These are phyloP conservation scores for Tirmania nivea DNA, from an alignment of 495 filamentous ascomycete genomes.

Conservation along the genomic window DNA sequence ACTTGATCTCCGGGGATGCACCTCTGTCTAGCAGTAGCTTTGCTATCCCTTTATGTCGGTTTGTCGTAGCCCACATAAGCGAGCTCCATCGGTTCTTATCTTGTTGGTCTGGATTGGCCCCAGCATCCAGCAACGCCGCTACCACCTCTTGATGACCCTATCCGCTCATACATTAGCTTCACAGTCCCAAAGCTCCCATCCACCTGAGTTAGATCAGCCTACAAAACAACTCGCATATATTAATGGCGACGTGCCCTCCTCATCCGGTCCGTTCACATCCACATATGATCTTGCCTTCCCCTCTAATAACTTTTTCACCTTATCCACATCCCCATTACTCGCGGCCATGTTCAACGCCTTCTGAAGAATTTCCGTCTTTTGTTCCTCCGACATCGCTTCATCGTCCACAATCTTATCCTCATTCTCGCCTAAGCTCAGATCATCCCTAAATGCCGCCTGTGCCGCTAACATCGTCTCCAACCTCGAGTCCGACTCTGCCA, in stretches of 20 bases:
- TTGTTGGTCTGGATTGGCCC: constrained; percentile 81
- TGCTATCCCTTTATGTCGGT: constrained; percentile 83
- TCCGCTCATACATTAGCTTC: not conserved
- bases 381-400: constrained; percentile 45
- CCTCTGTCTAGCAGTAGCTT: constrained; percentile 81
- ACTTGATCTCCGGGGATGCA: constrained; percentile 86
- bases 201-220: constrained; percentile 21
- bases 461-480: constrained; percentile 92
- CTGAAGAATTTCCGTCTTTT: constrained; percentile 66
- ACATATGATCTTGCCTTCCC: constrained; percentile 57
- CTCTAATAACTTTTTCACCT: constrained; percentile 51
- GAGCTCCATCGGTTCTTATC: constrained; percentile 94
- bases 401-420: constrained; percentile 58
- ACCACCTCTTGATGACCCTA: constrained; percentile 87
- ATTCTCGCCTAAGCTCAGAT: constrained; percentile 43
- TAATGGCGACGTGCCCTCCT: constrained; percentile 82
- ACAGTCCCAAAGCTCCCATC: not conserved
- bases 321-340: constrained; percentile 80
- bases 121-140: constrained; percentile 56
- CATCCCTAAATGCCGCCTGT: constrained; percentile 52
- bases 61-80: constrained; percentile 99
- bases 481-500: constrained; percentile 59
- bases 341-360: constrained; percentile 84
- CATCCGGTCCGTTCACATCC: constrained; percentile 76
- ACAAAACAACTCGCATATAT: constrained; percentile 99